phyloP scores from a whole-genome alignment of 2,329 filamentous ascomycete genomes.

The Epichloe coenophiala region DNA sequence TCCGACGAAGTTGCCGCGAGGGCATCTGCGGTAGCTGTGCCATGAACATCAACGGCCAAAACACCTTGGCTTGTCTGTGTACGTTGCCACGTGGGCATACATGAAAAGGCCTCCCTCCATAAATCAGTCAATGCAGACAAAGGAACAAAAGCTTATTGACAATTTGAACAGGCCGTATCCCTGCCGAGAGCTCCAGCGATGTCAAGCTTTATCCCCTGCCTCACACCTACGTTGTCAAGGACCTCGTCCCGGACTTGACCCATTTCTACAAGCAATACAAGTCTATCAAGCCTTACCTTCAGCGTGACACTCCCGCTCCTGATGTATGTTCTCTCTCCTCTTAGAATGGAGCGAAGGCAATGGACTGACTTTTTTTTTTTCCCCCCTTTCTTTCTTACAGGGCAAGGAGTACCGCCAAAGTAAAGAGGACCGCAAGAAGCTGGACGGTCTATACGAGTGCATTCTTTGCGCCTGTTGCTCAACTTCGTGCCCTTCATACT shows the following conservation, averaged over 20 bases:
- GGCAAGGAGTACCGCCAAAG: conserved; percentile 86
- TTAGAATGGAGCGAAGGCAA: background rate
- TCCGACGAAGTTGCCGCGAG: conserved; percentile 90
- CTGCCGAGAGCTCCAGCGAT: conserved; percentile 65
- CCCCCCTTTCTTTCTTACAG: conserved; percentile 30
- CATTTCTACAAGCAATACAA: conserved; percentile 99
- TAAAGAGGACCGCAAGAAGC: conserved; percentile 86
- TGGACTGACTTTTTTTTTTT: background rate
- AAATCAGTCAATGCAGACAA: background rate
- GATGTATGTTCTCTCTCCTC: conserved; percentile 49
- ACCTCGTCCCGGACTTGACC: conserved; percentile 92
- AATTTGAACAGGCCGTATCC: conserved; percentile 64
- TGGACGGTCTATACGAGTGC: conserved; percentile 97
- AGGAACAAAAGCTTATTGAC: background rate
- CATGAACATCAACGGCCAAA: conserved; percentile 99
- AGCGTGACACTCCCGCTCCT: conserved; percentile 70
- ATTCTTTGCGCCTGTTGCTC: conserved; percentile 99
- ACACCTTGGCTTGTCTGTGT: conserved; percentile 96
- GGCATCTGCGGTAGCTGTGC: conserved; percentile 97
- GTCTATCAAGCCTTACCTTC: conserved; percentile 97
- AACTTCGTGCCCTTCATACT: conserved; percentile 97
- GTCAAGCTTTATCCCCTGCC: conserved; percentile 95
- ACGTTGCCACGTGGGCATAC: conserved; percentile 28
- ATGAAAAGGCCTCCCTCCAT: background rate
- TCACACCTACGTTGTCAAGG: conserved; percentile 98